Percentiles rank a stretch among this genome's conserved stretches.
These are phyloP conservation scores for Aspergillus asperescens DNA, from an alignment of 495 filamentous ascomycete species.

Conservation along the genomic window DNA sequence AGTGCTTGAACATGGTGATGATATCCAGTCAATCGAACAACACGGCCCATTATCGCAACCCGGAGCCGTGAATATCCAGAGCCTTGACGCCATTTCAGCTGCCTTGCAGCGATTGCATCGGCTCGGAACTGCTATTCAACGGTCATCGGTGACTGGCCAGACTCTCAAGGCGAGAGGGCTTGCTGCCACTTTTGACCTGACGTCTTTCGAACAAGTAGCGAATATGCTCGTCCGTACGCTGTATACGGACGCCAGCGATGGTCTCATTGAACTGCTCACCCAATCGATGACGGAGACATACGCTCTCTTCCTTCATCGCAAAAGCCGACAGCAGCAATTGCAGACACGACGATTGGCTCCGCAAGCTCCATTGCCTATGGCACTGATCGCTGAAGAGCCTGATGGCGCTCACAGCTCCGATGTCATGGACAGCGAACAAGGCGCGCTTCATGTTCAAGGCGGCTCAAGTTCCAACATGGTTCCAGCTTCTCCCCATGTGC, in stretches of 20 bases:
- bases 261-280: neutral
- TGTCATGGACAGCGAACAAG: neutral
- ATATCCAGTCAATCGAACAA: no score
- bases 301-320: neutral
- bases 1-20: no score
- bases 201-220: neutral
- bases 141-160: neutral
- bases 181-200: neutral
- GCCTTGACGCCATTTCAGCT: neutral
- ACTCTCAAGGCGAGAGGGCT: neutral
- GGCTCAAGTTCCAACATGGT: neutral
- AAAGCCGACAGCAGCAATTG: neutral
- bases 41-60: neutral
- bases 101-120: neutral
- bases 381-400: neutral
- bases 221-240: neutral
- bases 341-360: neutral
- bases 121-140: slow-evolving; percentile 4
- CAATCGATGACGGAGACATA: neutral
- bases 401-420: neutral
- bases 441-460: neutral
- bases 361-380: neutral
- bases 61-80: neutral
- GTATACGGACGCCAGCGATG: slow-evolving; percentile 1
- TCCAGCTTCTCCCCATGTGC: neutral